Percentiles rank a stretch among this genome's conserved stretches.
Evolutionary conservation across 2,329 filamentous ascomycete species (phyloP).

Genomic region (Fusarium nurragi): DNA sequence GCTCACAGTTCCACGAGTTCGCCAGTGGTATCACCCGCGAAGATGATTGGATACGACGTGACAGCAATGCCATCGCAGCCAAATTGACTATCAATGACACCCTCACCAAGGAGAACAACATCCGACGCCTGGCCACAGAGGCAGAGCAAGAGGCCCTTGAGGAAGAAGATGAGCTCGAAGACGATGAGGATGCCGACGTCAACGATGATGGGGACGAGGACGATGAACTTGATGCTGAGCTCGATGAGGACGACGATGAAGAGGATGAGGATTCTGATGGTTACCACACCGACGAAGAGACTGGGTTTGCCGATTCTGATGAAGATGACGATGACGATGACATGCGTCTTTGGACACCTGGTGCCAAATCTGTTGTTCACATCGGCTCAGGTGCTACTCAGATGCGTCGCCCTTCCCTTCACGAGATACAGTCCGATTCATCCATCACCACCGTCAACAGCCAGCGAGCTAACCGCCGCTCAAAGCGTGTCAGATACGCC

Average conservation of each 20-base stretch:
- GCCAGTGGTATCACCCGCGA: slow-evolving; percentile 82
- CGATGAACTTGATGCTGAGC: slow-evolving; percentile 46
- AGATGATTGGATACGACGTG: slow-evolving; percentile 88
- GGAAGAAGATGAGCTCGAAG: slow-evolving; percentile 70
- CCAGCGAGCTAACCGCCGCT: slow-evolving; percentile 45
- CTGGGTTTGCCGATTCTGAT: slow-evolving; percentile 74
- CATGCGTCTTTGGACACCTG: slow-evolving; percentile 65
- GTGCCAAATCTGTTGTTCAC: slow-evolving; percentile 52
- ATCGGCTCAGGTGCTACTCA: slow-evolving; percentile 49
- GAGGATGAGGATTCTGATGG: slow-evolving; percentile 71
- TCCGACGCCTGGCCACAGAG: slow-evolving; percentile 86
- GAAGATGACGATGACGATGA: slow-evolving; percentile 75
- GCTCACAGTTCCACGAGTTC: slow-evolving; percentile 86
- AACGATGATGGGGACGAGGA: slow-evolving; percentile 64
- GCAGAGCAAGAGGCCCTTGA: slow-evolving; percentile 87
- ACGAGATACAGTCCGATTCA: slow-evolving; percentile 66
- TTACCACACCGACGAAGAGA: slow-evolving; percentile 78
- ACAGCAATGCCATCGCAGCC: slow-evolving; percentile 68
- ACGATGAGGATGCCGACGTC: slow-evolving; percentile 91
- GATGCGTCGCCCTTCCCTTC: slow-evolving; percentile 51
- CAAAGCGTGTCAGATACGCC: slow-evolving; percentile 44
- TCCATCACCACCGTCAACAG: slow-evolving; percentile 64
- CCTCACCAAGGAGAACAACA: slow-evolving; percentile 86
- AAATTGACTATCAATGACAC: slow-evolving; percentile 92
- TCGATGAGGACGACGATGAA: slow-evolving; percentile 60